A percentile compares a stretch with the other conserved stretches of the same genome.
phyloP scores from a whole-genome alignment of 1,139 yeast genomes.

The Protomyces lactucae-debilis region DNA sequence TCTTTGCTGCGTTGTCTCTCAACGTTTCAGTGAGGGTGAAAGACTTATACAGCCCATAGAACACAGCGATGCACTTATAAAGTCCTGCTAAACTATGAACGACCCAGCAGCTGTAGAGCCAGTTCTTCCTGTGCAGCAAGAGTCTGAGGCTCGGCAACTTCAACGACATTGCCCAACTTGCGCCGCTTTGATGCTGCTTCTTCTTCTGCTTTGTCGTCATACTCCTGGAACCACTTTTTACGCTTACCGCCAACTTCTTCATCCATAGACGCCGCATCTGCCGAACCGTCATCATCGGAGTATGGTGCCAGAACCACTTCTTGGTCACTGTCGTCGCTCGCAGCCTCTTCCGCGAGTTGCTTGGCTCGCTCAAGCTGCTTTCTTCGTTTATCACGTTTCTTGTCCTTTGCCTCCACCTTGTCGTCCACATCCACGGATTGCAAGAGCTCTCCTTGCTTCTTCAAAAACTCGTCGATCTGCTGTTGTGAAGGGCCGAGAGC shows the following conservation, averaged over 20 bases:
- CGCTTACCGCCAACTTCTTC: neutral
- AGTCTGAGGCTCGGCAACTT: slow-evolving; percentile 21
- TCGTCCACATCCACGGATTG: slow-evolving; percentile 66
- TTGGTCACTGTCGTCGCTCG: slow-evolving; percentile 34
- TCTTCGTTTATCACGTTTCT: slow-evolving; percentile 83
- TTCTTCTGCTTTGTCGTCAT: slow-evolving; percentile 11
- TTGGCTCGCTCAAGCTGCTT: slow-evolving; percentile 69
- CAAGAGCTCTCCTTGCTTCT: slow-evolving; percentile 65
- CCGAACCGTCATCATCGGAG: slow-evolving; percentile 30
- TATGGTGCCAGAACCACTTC: slow-evolving; percentile 27
- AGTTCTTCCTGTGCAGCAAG: slow-evolving; percentile 22
- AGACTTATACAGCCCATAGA: neutral
- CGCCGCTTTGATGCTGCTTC: slow-evolving; percentile 11
- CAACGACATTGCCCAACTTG: slow-evolving; percentile 18
- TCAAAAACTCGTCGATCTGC: slow-evolving; percentile 65
- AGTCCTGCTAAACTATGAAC: neutral
- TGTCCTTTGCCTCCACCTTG: slow-evolving; percentile 73
- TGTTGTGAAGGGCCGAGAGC: slow-evolving; percentile 66
- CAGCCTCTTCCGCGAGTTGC: slow-evolving; percentile 39
- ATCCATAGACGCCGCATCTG: neutral
- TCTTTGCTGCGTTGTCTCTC: no score
- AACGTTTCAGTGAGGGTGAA: neutral
- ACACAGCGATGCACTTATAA: neutral
- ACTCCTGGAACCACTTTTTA: slow-evolving; percentile 25
- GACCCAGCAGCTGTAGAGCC: slow-evolving; percentile 18